phyloP scores from a whole-genome alignment of 2,329 filamentous ascomycete genomes.

The Sarocladiaceae sp. region DNA sequence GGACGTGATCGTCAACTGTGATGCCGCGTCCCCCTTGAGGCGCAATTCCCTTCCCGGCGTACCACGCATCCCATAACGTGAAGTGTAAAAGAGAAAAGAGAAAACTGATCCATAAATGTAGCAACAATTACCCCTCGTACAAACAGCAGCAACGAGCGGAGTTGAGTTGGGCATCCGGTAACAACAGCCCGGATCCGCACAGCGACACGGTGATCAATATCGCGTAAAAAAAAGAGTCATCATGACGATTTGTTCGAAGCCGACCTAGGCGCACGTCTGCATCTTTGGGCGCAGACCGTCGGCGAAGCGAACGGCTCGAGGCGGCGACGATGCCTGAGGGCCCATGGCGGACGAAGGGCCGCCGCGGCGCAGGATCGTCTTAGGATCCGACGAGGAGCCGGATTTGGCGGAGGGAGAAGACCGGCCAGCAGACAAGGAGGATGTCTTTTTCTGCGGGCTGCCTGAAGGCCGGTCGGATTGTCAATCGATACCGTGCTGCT shows the following conservation, averaged over 20 bases:
- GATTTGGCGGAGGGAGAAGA: slow-evolving; percentile 42
- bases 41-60: background rate
- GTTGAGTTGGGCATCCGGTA: slow-evolving; percentile 6
- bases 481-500: slow-evolving; percentile 98
- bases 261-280: slow-evolving; percentile 30
- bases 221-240: background rate
- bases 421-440: slow-evolving; percentile 54
- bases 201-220: slow-evolving; percentile 10
- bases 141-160: slow-evolving; percentile 8
- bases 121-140: slow-evolving; percentile 3
- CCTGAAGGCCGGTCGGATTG: slow-evolving; percentile 66
- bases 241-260: too few species aligned
- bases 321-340: slow-evolving; percentile 29
- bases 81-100: background rate
- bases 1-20: slow-evolving; percentile 1
- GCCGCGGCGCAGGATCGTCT: slow-evolving; percentile 38
- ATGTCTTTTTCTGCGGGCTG: slow-evolving; percentile 35
- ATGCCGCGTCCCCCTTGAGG: background rate
- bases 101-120: slow-evolving; percentile 8
- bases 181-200: background rate
- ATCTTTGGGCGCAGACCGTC: slow-evolving; percentile 31
- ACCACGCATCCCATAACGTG: slow-evolving; percentile 3
- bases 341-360: slow-evolving; percentile 28
- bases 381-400: slow-evolving; percentile 33
- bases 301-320: slow-evolving; percentile 35